phyloP scores from a whole-genome alignment of 371 early-diverging fungal species.

The Syncephalastrum monosporum region DNA sequence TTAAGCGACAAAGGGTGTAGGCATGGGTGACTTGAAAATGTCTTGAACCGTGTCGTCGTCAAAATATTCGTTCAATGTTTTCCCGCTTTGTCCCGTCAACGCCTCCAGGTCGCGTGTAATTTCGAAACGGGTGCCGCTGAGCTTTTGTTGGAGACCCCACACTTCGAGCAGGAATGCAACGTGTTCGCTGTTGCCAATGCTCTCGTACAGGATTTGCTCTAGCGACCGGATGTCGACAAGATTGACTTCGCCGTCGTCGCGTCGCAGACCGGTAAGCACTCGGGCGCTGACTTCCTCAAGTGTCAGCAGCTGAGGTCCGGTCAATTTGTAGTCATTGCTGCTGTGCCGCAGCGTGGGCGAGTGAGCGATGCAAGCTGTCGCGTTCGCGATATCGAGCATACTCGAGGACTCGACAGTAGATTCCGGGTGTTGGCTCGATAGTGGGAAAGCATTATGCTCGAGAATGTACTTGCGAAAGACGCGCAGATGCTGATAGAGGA shows the following conservation, averaged over 20 bases:
- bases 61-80: constrained; percentile 46
- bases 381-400: constrained; percentile 47
- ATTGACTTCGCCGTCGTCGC: constrained; percentile 30
- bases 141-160: constrained; percentile 46
- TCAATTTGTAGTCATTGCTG: constrained; percentile 41
- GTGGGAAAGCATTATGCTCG: constrained; percentile 47
- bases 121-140: constrained; percentile 40
- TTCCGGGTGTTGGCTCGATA: constrained; percentile 36
- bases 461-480: constrained; percentile 48
- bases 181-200: constrained; percentile 46
- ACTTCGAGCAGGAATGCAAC: constrained; percentile 46
- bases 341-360: constrained; percentile 40
- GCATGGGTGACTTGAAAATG: constrained; percentile 28
- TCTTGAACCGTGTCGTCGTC: constrained; percentile 43
- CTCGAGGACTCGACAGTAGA: constrained; percentile 47
- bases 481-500: constrained; percentile 45
- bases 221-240: constrained; percentile 31
- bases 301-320: constrained; percentile 42
- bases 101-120: constrained; percentile 49
- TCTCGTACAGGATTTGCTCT: constrained; percentile 32
- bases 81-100: constrained; percentile 55
- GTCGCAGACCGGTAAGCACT: constrained; percentile 35
- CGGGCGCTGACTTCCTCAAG: constrained; percentile 45
- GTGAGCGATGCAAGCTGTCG: constrained; percentile 41
- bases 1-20: constrained; percentile 21